Percentiles rank a stretch among this genome's conserved stretches.
These are phyloP conservation scores for Phytophthora tentaculata DNA, from an alignment of 352 stramenopile species.

Conservation along the genomic window DNA sequence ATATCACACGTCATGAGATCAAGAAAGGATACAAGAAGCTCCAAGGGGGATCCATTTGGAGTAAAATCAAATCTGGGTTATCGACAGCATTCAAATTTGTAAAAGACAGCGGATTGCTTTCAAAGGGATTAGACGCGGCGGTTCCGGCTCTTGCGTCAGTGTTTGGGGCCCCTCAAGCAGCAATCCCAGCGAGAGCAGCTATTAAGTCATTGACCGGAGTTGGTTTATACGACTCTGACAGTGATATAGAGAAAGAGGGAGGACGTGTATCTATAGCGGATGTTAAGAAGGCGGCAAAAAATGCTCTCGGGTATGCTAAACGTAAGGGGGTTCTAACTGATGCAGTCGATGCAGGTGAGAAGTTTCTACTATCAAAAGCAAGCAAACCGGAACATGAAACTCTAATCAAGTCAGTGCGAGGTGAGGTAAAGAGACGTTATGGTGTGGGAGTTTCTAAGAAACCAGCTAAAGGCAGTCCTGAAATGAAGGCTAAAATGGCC, in stretches of 20 bases:
- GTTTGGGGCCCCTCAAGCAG: not conserved
- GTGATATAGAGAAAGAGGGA: not conserved
- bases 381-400: conserved; percentile 14
- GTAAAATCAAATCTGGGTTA: not conserved
- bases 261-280: not conserved
- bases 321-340: conserved; percentile 16
- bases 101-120: not conserved
- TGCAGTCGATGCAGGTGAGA: conserved; percentile 9
- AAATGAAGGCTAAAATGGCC: not conserved
- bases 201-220: not conserved
- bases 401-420: conserved; percentile 9
- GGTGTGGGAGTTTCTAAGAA: not conserved
- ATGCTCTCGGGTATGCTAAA: conserved; percentile 4
- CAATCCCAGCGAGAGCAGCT: not conserved
- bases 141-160: not conserved
- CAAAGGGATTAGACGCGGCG: not conserved
- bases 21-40: not conserved
- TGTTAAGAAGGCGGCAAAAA: conserved; percentile 7
- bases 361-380: conserved; percentile 2
- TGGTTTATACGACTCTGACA: conserved; percentile 9
- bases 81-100: not conserved
- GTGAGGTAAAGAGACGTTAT: conserved; percentile 1
- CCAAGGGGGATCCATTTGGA: not conserved
- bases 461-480: not conserved
- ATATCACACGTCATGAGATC: not conserved